Evolutionary conservation across 805 yeast species (phyloP), one percentile per base, ranked within the genome.

Genomic region (Metahyphopichia silvanorum): DNA sequence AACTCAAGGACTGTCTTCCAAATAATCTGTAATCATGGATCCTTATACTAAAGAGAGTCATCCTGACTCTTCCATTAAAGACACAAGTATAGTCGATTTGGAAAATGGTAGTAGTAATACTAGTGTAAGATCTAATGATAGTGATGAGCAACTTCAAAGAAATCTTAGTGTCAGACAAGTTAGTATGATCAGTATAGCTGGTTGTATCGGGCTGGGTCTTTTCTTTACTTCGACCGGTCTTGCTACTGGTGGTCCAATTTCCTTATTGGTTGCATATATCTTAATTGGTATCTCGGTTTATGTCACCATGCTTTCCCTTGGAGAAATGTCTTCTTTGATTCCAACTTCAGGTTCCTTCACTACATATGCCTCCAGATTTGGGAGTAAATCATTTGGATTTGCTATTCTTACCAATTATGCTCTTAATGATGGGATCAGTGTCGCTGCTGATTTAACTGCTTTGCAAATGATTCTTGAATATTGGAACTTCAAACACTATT

Each of bases 291-390:
- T 60, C 8, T 59, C 76, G 33, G 77, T 76, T 3, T 76, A 70
- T 42, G 51, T 69, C 40, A 77, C 78, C 8, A 70, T 76, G 72
- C 55, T 72, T 27, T 54, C 70, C 22, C 57, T 77, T 27, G 81
- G 81, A 8, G 81, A 76, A 44, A 75, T 76, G 79, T 56, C 76
- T 4, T 69, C 79, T 1, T 66, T 57, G 33, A 59, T 65, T 53
- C 82, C 84, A 3, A 70, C 68, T 16, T 68, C 76, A 2, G 79
- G 78, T n/a, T 70, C 76, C 5, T 71, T 74, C 37, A 66, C 77
- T 17, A 60, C 74, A 1, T 74, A 61, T 42, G 74, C 76, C 12
- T 56, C 64, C 16, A 53, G 77, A 20, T 74, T 65, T 42, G 76
- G 75, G 3, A 70, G 70, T 38, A 71, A 66, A 4, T 61, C 76